Evolutionary conservation across 169 alveolate species (phyloP).

Genomic region (Eimeria necatrix): DNA sequence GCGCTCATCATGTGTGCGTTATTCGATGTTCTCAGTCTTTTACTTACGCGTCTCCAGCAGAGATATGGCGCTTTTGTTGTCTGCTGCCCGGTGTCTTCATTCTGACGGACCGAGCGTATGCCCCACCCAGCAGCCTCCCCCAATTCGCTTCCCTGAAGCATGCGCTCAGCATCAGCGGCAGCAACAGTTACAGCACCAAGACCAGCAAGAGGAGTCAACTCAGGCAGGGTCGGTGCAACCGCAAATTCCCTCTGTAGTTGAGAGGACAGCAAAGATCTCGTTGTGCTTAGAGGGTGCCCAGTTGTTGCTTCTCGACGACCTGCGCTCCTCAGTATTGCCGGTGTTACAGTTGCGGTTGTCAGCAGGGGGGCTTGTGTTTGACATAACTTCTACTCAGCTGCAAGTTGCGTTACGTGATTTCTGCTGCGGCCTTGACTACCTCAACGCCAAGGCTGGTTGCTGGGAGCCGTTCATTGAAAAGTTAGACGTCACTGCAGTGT

Average conservation of each 20-base stretch:
- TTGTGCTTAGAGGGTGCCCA: conserved; percentile 86
- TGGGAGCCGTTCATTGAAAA: conserved; percentile 81
- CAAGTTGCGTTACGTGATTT: conserved; percentile 65
- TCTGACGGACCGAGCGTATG: conserved; percentile 79
- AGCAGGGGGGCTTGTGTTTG: conserved; percentile 78
- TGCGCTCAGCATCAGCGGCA: conserved; percentile 29
- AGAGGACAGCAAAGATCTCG: conserved; percentile 53
- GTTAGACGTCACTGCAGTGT: conserved; percentile 65
- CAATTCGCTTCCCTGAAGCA: conserved; percentile 47
- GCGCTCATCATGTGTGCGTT: neutral
- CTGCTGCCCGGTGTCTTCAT: conserved; percentile 71
- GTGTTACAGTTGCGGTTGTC: conserved; percentile 87
- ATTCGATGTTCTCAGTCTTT: conserved; percentile 50
- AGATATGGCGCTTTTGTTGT: conserved; percentile 77
- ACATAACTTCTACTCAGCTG: conserved; percentile 56
- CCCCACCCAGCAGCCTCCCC: conserved; percentile 80
- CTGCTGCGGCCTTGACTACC: conserved; percentile 52
- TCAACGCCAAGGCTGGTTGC: conserved; percentile 68
- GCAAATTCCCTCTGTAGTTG: conserved; percentile 30
- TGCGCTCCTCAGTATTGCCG: conserved; percentile 89
- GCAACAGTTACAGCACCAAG: conserved; percentile 11
- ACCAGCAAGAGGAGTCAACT: neutral
- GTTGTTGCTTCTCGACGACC: conserved; percentile 88
- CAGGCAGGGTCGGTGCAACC: neutral
- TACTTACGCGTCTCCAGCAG: conserved; percentile 79